Conservation (phyloP, 2,329 filamentous ascomycete genomes). For the Cordyceps fumosorosea region DNA sequence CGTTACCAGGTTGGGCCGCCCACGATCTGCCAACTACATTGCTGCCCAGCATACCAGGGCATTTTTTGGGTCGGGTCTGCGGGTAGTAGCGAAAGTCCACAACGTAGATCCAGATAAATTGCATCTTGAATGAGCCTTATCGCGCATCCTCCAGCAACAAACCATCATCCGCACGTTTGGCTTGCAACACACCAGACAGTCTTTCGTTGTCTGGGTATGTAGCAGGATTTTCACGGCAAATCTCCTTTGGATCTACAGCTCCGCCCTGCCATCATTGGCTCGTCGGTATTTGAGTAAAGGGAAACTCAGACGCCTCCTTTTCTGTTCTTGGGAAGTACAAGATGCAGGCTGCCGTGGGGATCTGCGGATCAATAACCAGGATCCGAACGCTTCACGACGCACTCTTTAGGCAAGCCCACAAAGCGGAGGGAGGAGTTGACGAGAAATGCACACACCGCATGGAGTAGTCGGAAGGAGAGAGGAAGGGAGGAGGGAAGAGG, state of each 20-base stretch:
- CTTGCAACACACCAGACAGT: neutral
- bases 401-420: neutral
- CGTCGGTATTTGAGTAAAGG: neutral
- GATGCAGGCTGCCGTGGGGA: neutral
- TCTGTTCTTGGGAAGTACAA: neutral
- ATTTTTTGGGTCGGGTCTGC: too few species aligned
- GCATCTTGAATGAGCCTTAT: too few species aligned
- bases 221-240: neutral
- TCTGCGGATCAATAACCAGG: constrained; percentile 5
- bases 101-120: too few species aligned
- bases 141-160: too few species aligned
- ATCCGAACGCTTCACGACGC: neutral
- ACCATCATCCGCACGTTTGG: too few species aligned
- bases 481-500: neutral
- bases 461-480: too few species aligned
- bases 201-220: neutral
- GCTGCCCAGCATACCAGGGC: too few species aligned
- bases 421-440: too few species aligned
- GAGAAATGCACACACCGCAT: too few species aligned
- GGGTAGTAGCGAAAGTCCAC: too few species aligned
- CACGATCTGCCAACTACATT: too few species aligned
- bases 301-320: neutral
- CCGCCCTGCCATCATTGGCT: neutral
- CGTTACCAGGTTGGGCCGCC: too few species aligned
- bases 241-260: neutral